Evolutionary conservation across 495 filamentous ascomycete species (phyloP).

Genomic region (Daldinia concentrica): DNA sequence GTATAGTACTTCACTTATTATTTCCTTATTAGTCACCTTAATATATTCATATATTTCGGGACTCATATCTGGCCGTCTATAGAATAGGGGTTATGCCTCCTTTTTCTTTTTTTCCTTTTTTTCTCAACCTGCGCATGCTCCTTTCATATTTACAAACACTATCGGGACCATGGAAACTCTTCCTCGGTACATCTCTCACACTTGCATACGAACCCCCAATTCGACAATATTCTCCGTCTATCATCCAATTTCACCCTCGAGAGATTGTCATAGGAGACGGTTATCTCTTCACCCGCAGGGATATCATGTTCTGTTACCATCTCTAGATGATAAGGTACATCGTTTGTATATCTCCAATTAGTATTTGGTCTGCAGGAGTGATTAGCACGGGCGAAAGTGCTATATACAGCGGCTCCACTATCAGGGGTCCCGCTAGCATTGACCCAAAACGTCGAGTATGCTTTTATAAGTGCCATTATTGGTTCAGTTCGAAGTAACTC

Average conservation of each 20-base stretch:
- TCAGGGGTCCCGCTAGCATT: neutral
- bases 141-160: neutral
- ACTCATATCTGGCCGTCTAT: no score
- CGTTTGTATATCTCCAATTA: neutral
- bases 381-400: neutral
- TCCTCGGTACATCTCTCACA: neutral
- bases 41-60: no score
- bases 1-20: no score
- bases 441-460: neutral
- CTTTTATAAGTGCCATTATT: neutral
- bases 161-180: neutral
- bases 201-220: neutral
- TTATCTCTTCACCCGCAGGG: neutral
- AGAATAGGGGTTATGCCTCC: no score
- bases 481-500: neutral
- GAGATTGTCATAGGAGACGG: neutral
- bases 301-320: neutral
- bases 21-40: no score
- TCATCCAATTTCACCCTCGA: neutral
- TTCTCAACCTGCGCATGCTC: neutral
- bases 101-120: neutral
- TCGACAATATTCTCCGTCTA: neutral
- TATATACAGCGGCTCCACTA: neutral
- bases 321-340: neutral
- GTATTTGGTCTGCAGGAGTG: slow-evolving; percentile 3